Conservation (phyloP, 2,329 filamentous ascomycete species). For the Fusarium protoensiforme region DNA sequence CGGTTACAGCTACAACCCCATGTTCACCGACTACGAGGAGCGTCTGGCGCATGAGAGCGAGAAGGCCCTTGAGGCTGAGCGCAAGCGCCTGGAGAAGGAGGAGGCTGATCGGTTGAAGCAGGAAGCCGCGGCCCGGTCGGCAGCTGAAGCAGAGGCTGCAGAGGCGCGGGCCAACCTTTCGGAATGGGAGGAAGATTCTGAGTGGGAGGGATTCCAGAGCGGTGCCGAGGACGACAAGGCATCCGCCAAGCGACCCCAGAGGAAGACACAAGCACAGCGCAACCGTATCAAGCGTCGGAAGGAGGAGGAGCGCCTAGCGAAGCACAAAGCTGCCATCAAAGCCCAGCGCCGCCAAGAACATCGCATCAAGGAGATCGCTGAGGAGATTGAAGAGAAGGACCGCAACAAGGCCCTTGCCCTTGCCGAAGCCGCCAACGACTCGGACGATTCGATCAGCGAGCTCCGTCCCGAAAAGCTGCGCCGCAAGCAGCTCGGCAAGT, state of each 20-base stretch:
- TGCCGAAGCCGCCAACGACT: conserved; percentile 50
- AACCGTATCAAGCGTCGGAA: conserved; percentile 92
- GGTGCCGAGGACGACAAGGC: conserved; percentile 76
- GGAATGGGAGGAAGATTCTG: conserved; percentile 87
- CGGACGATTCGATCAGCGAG: conserved; percentile 63
- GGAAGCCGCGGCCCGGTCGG: conserved; percentile 76
- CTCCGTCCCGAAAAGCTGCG: conserved; percentile 73
- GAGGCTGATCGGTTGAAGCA: conserved; percentile 74
- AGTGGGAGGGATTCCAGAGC: conserved; percentile 91
- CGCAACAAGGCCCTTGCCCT: conserved; percentile 56
- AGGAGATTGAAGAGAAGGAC: conserved; percentile 70
- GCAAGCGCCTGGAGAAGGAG: conserved; percentile 74
- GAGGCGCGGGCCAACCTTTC: conserved; percentile 73
- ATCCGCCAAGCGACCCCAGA: conserved; percentile 74
- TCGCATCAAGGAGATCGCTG: conserved; percentile 76
- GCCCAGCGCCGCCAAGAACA: conserved; percentile 77
- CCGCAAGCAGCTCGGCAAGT: conserved; percentile 78
- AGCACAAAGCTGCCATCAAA: conserved; percentile 81
- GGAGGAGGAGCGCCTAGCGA: conserved; percentile 81
- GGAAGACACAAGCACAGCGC: conserved; percentile 87
- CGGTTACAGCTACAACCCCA: conserved; percentile 92
- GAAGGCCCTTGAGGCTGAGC: conserved; percentile 83
- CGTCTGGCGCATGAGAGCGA: conserved; percentile 79
- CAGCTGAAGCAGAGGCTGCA: conserved; percentile 79
- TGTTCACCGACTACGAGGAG: conserved; percentile 85